Conservation (phyloP, 2,329 filamentous ascomycete species). For the Pseudogymnoascus sp. region DNA sequence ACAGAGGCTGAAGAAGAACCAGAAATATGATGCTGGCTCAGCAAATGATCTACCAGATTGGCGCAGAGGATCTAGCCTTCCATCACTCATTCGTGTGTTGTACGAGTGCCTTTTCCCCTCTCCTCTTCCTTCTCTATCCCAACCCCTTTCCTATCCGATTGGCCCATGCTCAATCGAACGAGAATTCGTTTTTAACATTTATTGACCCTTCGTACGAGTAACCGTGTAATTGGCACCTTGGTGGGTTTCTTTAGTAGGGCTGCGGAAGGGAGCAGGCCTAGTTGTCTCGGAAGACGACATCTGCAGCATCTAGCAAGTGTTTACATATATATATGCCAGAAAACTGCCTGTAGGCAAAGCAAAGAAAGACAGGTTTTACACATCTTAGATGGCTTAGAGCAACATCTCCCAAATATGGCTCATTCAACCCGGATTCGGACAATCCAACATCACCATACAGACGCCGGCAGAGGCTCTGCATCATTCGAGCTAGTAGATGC, state of each 20-base stretch:
- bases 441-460: neutral
- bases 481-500: neutral
- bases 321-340: no score
- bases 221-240: no score
- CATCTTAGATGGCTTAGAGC: neutral
- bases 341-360: no score
- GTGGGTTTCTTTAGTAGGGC: no score
- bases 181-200: neutral
- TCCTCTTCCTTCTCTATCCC: neutral
- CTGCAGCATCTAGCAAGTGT: no score
- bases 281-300: no score
- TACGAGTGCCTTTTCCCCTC: neutral
- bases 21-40: neutral
- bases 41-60: neutral
- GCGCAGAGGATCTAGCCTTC: neutral
- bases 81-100: neutral
- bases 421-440: neutral
- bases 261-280: no score
- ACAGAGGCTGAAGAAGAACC: neutral
- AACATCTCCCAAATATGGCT: neutral
- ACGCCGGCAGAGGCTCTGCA: neutral
- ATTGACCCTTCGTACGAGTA: neutral
- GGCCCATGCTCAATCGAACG: neutral
- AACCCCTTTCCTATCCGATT: neutral
- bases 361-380: no score